Evolutionary conservation across 768 basidiomycete genomes (phyloP), one percentile per base, ranked within the genome.

Genomic region (Exidia glandulosa): DNA sequence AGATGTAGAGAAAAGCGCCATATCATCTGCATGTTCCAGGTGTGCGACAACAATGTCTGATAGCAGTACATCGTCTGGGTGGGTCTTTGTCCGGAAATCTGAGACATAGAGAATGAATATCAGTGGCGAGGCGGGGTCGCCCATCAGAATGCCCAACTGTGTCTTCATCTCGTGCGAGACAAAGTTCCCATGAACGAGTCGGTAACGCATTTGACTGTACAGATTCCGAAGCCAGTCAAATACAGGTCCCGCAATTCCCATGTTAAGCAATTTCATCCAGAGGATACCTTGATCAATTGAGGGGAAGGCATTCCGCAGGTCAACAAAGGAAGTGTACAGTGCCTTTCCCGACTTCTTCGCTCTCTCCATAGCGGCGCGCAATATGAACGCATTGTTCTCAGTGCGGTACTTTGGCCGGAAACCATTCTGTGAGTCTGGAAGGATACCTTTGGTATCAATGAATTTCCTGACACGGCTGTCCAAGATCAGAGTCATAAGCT

Each of bases 211-310:
- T 12, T 60, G 57, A 1, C 31, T 37, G 54, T 71, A 70, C 13
- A 70, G 50, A 61, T 63, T 67, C 14, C 66, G 60, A 1, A 71
- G 61, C 68, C 69, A 70, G 58, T 72, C 70, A 63, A 71, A 71
- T 25, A 69, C 32, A 9, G 61, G 65, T 0, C 71, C 70, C 1
- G 63, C 58, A 1, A 65, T 66, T 2, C 64, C 60, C 10, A 52
- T 29, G 14, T 52, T 41, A 10, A 29, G 29, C 16, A 65, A 57
- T 32, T 63, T 61, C 3, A 61, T 55, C 62, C 64, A 63, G 9
- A 63, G 58, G 12, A 59, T 60, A 0, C 29, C 56, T 14, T 36
- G 37, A 32, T 63, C 63, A 1, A 60, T 63, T 2, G 56, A 5
- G 64, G 64, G 64, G 52, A 64, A 64, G 0, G 64, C 62, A 41